Evolutionary conservation across 805 yeast genomes (phyloP).

Genomic region (Monosporozyma siamensis): DNA sequence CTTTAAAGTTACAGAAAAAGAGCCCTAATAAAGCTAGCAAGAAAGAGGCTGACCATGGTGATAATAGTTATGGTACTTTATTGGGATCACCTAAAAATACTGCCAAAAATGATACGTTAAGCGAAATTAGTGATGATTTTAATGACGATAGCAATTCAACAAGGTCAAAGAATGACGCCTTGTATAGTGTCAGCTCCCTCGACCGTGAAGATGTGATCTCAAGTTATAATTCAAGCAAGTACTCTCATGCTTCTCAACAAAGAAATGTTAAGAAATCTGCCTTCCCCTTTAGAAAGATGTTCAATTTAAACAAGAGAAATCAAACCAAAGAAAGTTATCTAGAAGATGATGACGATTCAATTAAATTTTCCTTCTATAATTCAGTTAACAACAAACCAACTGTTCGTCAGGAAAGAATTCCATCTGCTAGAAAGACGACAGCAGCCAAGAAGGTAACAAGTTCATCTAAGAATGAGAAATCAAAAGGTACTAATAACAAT

Average conservation of each 20-base stretch:
- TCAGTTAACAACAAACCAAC: background rate
- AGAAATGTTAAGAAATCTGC: conserved; percentile 10
- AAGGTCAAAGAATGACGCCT: background rate
- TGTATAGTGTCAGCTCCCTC: background rate
- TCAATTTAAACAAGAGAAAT: conserved; percentile 15
- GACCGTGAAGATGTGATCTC: background rate
- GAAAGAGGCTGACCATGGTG: background rate
- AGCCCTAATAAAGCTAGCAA: conserved; percentile 1
- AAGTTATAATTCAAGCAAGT: conserved; percentile 11
- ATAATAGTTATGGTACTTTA: background rate
- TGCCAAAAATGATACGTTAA: background rate
- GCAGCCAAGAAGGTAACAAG: background rate
- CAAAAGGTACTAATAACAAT: too few relatives aligned
- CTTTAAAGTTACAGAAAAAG: background rate
- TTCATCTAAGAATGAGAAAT: background rate
- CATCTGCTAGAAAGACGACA: background rate
- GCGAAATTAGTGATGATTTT: background rate
- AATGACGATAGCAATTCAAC: background rate
- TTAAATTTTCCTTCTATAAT: background rate
- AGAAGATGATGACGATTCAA: conserved; percentile 1
- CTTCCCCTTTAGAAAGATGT: conserved; percentile 20
- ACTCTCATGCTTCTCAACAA: conserved; percentile 7
- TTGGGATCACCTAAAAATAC: conserved; percentile 3
- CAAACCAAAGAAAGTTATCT: background rate
- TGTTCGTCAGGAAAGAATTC: background rate